Base-by-base conservation (phyloP, 2,329 filamentous ascomycete species). In the Penicillium oxalicum region DNA sequence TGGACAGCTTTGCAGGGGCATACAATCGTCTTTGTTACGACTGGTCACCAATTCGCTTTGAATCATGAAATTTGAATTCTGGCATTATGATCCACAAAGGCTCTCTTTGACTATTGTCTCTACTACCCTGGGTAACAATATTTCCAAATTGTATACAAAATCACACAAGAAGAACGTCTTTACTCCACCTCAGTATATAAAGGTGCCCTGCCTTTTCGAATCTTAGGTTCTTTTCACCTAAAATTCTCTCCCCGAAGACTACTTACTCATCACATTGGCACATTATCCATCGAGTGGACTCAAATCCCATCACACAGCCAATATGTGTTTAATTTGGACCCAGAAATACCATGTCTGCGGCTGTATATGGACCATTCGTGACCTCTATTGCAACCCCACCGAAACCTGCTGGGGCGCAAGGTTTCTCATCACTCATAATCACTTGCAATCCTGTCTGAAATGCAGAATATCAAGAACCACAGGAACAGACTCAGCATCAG, bases 291-390 rank as follows among this genome's bases (percentile, higher is more conserved):
- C 18, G 18, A 18, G 18, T 18, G 18, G 18, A 18, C 18, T 18
- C 18, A 18, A 18, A 2, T 2, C 18, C 18, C 18, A 18, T 18
- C 2, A 2, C 18, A 18, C 18, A 18, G 18, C 18, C 9, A 33
- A 12, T 9, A 59, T 64, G 61, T 62, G 60, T 41, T n/a, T 56
- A 11, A 49, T 44, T 34, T 55, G 47, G 44, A 49, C 41, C 26
- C 29, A 45, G 33, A 61, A 55, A 13, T 59, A 56, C 37, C 52
- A 50, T 9, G 32, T 57, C 13, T 65, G 61, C 37, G 59, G 58
- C 28, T 63, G 57, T 48, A 62, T 59, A 33, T 56, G 40, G 47
- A 58, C 56, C 4, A 49, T 47, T 13, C 37, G 27, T 12, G 42
- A 24, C 7, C 26, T 44, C 3, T n/a, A 25, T 43, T 61, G 57